Conservation (phyloP, 352 stramenopile species). For the Phytophthora lateralis region DNA sequence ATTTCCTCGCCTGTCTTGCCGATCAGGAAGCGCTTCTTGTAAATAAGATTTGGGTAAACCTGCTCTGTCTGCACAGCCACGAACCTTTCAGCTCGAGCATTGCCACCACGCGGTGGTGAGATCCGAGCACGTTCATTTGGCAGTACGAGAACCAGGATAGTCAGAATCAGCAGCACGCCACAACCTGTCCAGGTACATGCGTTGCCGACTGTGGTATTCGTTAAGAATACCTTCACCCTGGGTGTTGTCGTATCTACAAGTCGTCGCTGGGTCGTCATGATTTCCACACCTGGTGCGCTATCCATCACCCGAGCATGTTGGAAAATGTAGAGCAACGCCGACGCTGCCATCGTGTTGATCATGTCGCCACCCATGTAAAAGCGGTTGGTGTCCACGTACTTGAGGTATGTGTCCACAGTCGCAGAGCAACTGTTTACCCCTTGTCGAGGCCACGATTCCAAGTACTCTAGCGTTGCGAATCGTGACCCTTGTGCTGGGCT, state of each 20-base stretch:
- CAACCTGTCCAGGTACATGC: conserved; percentile 55
- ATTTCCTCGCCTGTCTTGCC: conserved; percentile 73
- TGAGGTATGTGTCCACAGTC: conserved; percentile 41
- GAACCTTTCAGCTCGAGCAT: conserved; percentile 66
- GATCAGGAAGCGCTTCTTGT: conserved; percentile 81
- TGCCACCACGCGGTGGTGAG: conserved; percentile 50
- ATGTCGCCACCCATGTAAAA: conserved; percentile 37
- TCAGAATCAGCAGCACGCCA: conserved; percentile 48
- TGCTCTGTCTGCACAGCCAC: conserved; percentile 74
- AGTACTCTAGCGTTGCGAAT: conserved; percentile 24
- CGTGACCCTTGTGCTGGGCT: conserved; percentile 9
- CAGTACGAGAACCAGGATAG: conserved; percentile 50
- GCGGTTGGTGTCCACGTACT: conserved; percentile 35
- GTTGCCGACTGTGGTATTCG: conserved; percentile 64
- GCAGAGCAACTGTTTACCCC: conserved; percentile 15
- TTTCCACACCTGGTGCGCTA: conserved; percentile 16
- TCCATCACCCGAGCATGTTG: conserved; percentile 50
- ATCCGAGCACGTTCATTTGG: conserved; percentile 63
- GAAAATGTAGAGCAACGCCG: conserved; percentile 59
- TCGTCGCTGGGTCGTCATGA: conserved; percentile 27
- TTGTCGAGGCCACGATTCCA: conserved; percentile 20
- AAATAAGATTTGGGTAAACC: conserved; percentile 75
- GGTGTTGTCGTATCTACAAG: conserved; percentile 31
- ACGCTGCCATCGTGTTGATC: conserved; percentile 45
- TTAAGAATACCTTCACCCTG: conserved; percentile 51